Base-by-base conservation (phyloP, 768 basidiomycete species). In the Cubamyces sp. region DNA sequence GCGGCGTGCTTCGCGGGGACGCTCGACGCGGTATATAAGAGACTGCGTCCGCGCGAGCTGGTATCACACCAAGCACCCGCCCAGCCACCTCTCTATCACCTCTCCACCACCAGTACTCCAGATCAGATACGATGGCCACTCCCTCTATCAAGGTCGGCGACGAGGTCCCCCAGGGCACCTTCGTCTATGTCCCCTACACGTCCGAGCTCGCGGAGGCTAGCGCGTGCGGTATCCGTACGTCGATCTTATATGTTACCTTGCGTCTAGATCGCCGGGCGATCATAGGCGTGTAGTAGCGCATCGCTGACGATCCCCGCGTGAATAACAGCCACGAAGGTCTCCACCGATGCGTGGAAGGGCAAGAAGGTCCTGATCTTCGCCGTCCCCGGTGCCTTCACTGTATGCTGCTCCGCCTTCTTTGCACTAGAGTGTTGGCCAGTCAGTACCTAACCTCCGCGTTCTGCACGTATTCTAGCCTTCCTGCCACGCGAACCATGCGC, bases 371-470 rank as follows among this genome's bases (percentile, higher is more conserved):
- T 92, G 23, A 70, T 92, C 58, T 81, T 93, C 73, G 78, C 87
- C 56, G 88, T 91, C 43, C 91, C 91, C 21, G 91, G 91, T 46
- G 89, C 90, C 12, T 91, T 91, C 78, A 90, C 90, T 9, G 90
- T 91, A 66, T 61, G 86, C 55, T 11, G 23, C 45, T 47, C 45
- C 41, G 4, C 14, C 26, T 30, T 34, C 34, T 11, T 9, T 34
- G 34, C 9, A 11, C 34, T 7, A 30, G 28, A 30, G 11, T 11
- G 34, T 34, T 11, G 9, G 34, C 11, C 34, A 11, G 11, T 34
- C 34, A 34, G 9, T 34, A 9, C 34, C 11, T 1, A 34, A 34
- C 34, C 8, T 3, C 28, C 28, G 28, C 28, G 28, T 3, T 9
- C 18, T 1, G 14, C 21, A 3, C 21, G 43, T 21, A 16, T n/a